Conservation (phyloP, 768 basidiomycete genomes). For the Rhodotorula babjevae region DNA sequence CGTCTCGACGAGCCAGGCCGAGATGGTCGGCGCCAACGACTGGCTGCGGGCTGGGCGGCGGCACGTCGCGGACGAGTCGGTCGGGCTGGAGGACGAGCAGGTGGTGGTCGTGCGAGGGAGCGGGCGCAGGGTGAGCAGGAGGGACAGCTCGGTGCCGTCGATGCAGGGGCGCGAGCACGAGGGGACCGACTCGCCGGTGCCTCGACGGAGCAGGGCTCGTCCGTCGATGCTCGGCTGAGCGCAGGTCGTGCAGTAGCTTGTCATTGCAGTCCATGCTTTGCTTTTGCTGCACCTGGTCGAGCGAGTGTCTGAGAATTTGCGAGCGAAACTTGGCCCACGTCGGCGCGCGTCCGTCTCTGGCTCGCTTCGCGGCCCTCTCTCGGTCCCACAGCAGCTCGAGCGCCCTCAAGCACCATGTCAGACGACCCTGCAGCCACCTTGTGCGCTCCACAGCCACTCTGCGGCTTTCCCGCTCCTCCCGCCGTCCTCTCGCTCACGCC, state of each 20-base stretch:
- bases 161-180: neutral
- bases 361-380: neutral
- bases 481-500: neutral
- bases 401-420: neutral
- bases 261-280: neutral
- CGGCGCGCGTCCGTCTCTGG: neutral
- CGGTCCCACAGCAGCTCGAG: too few relatives aligned
- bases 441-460: neutral
- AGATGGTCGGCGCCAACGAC: slow-evolving; percentile 6
- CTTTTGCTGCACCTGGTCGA: neutral
- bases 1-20: slow-evolving; percentile 27
- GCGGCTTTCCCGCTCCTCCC: too few relatives aligned
- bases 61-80: neutral
- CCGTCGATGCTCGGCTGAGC: neutral
- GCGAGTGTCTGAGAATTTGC: too few relatives aligned
- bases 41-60: neutral
- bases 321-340: neutral
- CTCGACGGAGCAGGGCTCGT: neutral
- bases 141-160: neutral
- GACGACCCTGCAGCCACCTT: slow-evolving; percentile 25
- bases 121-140: slow-evolving; percentile 7
- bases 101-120: neutral
- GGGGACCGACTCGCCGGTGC: slow-evolving; percentile 9
- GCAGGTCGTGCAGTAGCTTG: too few relatives aligned
- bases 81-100: neutral